Conservation (phyloP, 2,329 filamentous ascomycete species). For the Trichoderma koningiopsis region DNA sequence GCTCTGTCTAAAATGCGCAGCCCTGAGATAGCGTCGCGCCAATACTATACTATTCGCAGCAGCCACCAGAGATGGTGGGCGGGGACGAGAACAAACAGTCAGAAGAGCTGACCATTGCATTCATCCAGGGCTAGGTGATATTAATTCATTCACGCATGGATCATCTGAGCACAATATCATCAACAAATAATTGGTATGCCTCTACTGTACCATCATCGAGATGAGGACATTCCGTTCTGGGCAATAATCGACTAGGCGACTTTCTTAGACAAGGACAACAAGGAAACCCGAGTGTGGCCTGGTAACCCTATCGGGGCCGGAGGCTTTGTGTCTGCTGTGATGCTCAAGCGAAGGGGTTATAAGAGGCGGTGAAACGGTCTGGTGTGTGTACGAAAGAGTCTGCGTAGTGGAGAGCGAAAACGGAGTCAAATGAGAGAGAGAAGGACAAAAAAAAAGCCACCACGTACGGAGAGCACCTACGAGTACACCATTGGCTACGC, state of each 20-base stretch:
- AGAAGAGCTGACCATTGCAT: background rate
- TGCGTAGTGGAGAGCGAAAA: background rate
- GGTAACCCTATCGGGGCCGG: background rate
- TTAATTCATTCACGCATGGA: background rate
- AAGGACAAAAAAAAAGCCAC: background rate
- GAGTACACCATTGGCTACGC: conserved; percentile 6
- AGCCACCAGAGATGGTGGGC: conserved; percentile 3
- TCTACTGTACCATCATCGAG: background rate
- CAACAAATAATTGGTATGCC: background rate
- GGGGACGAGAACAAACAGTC: conserved; percentile 3
- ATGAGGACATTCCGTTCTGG: background rate
- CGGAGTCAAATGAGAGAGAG: background rate
- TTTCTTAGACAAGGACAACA: background rate
- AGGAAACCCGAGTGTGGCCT: conserved; percentile 3
- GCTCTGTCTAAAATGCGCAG: conserved; percentile 10
- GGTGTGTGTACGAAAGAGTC: background rate
- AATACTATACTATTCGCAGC: conserved; percentile 3
- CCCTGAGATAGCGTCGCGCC: conserved; percentile 21
- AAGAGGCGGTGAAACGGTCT: conserved; percentile 24
- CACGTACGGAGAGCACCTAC: background rate
- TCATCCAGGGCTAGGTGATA: conserved; percentile 8
- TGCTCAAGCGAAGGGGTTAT: conserved; percentile 20
- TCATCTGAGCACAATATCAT: background rate
- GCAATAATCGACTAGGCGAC: conserved; percentile 17
- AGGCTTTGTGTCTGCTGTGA: background rate